phyloP scores from a whole-genome alignment of 495 filamentous ascomycete genomes.

The Penicillium verhagenii region DNA sequence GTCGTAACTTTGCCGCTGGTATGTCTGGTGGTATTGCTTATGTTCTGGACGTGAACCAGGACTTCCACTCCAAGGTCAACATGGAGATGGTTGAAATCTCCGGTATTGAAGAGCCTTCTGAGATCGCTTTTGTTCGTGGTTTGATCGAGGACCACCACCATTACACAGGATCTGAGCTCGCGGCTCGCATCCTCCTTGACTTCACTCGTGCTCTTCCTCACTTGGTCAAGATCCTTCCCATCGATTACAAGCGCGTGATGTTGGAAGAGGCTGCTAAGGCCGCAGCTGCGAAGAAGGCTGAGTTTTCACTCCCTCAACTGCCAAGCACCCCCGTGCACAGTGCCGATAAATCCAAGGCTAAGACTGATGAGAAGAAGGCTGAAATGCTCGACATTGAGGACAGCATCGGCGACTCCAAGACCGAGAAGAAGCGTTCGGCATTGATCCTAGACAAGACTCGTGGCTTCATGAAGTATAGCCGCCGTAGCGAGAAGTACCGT shows the following conservation, averaged over 20 bases:
- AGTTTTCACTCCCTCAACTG: constrained; percentile 80
- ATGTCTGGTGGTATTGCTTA: constrained; percentile 99
- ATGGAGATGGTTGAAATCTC: constrained; percentile 97
- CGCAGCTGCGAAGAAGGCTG: constrained; percentile 77
- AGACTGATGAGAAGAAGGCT: constrained; percentile 64
- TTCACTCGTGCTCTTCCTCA: constrained; percentile 90
- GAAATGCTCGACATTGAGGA: constrained; percentile 95
- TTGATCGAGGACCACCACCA: constrained; percentile 98
- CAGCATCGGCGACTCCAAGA: constrained; percentile 78
- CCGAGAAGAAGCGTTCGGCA: constrained; percentile 91
- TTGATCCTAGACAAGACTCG: constrained; percentile 96
- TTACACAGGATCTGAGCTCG: constrained; percentile 96
- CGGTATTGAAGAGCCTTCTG: constrained; percentile 79
- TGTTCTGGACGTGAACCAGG: constrained; percentile 85
- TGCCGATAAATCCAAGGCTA: constrained; percentile 57
- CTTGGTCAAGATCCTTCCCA: constrained; percentile 93
- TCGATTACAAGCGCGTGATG: constrained; percentile 96
- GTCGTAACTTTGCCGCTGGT: constrained; percentile 99
- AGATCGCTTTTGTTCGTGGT: constrained; percentile 92
- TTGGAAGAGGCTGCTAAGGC: constrained; percentile 82
- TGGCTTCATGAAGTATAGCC: constrained; percentile 98
- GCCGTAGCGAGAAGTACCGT: constrained; percentile 93
- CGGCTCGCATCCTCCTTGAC: constrained; percentile 93
- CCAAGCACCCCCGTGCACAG: constrained; percentile 53
- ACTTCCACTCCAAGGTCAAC: constrained; percentile 95